These are phyloP conservation scores for Ilex aquifolium DNA, from an alignment of 257 asterid species.

Conservation along the genomic window DNA sequence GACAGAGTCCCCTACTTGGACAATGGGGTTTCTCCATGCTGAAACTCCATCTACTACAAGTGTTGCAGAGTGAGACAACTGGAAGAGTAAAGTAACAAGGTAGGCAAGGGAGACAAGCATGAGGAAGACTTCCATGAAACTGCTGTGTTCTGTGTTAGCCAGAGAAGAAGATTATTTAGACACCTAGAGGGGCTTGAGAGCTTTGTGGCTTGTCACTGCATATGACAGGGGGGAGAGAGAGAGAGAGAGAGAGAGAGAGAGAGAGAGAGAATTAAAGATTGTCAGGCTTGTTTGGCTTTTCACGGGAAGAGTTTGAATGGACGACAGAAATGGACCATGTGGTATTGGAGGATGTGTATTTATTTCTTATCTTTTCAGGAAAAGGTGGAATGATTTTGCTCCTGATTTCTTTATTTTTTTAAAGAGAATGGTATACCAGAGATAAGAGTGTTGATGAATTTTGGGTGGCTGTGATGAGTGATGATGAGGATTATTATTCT, in stretches of 20 bases:
- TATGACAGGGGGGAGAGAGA: not conserved
- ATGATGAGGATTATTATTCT: constrained; percentile 77
- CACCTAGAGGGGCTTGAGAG: not conserved
- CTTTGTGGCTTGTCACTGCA: constrained; percentile 3
- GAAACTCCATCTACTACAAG: constrained; percentile 73
- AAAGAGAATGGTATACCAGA: constrained; percentile 8
- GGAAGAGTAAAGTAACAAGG: constrained; percentile 24
- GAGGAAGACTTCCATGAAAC: constrained; percentile 22
- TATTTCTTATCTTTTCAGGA: constrained; percentile 12
- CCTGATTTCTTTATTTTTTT: constrained; percentile 6
- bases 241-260: constrained; percentile 4
- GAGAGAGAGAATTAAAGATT: constrained; percentile 22
- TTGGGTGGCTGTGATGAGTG: constrained; percentile 36
- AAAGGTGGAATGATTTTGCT: constrained; percentile 45
- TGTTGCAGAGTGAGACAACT: constrained; percentile 43
- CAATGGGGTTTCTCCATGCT: constrained; percentile 64
- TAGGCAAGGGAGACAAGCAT: constrained; percentile 26
- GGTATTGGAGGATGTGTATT: too few species aligned
- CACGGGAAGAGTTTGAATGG: constrained; percentile 36
- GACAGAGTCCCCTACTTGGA: constrained; percentile 74
- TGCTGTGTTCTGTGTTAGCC: not conserved
- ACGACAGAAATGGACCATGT: not conserved
- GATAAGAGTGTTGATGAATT: constrained; percentile 7
- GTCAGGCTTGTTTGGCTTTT: constrained; percentile 51
- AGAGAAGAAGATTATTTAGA: constrained; percentile 1